Evolutionary conservation across 2,329 filamentous ascomycete species (phyloP), one percentile per base, ranked within the genome.

Genomic region (Venturia effusa): DNA sequence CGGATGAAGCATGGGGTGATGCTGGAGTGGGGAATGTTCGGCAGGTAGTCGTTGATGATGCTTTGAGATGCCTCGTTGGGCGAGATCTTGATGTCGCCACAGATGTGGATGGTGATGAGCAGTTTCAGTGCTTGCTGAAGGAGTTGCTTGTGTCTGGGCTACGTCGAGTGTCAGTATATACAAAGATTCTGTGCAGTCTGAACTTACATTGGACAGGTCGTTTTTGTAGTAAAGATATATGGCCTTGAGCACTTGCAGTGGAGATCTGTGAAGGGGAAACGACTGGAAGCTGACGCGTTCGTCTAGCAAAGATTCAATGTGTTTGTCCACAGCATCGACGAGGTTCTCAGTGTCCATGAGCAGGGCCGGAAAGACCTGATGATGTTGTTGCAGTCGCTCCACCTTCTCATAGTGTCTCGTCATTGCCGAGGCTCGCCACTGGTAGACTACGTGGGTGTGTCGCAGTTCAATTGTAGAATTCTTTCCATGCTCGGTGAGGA

Each of bases 1-100:
- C 74, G 73, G 64, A 76, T 74, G 64, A 75, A 74, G 66, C 74
- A 76, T 1, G 74, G 74, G 1, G 71, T 74, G 8, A 73, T 71
- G n/a, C 15, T 17, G 0, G 63, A 66, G 24, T 59, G 39, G 30
- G 66, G 32, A 54, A 27, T 27, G 17, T 62, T 4, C 3, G 51
- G n/a, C 24, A 62, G 39, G 68, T 34, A 40, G 32, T 27, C 67
- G 3, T 64, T 57, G 24, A 72, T 60, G 15, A 61, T 61, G 32
- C 1, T 63, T 61, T 1, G 66, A 63, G 55, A 68, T 64, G 8
- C 66, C 34, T 22, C 57, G 67, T n/a, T 54, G 1, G 68, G 61
- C 4, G 71, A 69, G 2, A 75, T 62, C 0, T 70, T 71, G n/a
- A 74, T 70, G 37, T 75, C 72, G 22, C 73, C 73, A 22, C 73